Evolutionary conservation across 805 yeast genomes (phyloP), one percentile per base, ranked within the genome.

Genomic region (Metschnikowia lachancei): DNA sequence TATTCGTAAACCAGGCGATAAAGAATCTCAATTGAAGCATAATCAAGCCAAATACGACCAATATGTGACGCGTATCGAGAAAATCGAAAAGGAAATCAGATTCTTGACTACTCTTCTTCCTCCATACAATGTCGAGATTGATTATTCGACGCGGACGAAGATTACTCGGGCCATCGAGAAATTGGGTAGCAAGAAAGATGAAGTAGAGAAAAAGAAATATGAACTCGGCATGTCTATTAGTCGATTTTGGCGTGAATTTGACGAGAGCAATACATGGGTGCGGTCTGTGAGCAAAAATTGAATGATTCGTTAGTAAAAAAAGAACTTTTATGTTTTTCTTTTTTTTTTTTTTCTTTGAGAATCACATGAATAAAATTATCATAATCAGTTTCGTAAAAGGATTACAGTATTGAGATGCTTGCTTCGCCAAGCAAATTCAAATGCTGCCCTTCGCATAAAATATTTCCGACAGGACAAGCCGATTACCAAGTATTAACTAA

Each of bases 191-290:
- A 70, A 67, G 51, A 66, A 63, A 45, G 77, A 72, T 52, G 76
- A 72, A 49, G 51, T 70, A 34, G 69, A 64, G 38, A 71, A 69
- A 62, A 67, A 66, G 48, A 70, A 67, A 57, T 70, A 72, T 50
- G 59, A 61, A 31, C 59, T 70, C 51, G 77, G 77, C 1, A 70
- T 70, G 30, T 60, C 69, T 22, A 63, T 72, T 32, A 69, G 75
- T 49, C 62, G 76, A 41, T 62, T 70, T 51, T 70, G 75, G 75
- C 60, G 77, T 43, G 72, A 58, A 33, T 62, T 62, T 40, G 75
- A 70, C 46, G 74, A 68, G 41, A 67, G 63, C 47, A 74, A 69
- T 40, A 65, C 71, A 35, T 72, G 75, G 75, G 74, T 72, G 24
- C 59, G 72, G 39, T 57, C 57, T 8, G 62, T 59, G 18, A 56